A percentile compares a stretch with the other conserved stretches of the same genome.
These are phyloP conservation scores for Teunomyces aglyptinius DNA, from an alignment of 805 yeast genomes.

Conservation along the genomic window DNA sequence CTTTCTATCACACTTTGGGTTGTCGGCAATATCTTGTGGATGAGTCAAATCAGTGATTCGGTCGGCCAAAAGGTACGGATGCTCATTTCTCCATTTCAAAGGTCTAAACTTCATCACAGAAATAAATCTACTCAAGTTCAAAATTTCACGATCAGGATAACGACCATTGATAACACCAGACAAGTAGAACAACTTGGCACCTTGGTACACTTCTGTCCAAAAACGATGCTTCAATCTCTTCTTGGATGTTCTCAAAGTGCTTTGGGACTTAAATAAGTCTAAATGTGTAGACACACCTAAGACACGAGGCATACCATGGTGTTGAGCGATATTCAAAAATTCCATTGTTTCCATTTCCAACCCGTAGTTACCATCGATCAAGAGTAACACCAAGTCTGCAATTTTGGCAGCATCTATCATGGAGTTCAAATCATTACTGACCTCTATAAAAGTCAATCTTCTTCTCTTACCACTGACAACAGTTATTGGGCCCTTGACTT, in stretches of 20 bases:
- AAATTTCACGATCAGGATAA: constrained; percentile 94
- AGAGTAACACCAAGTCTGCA: constrained; percentile 83
- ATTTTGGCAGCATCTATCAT: constrained; percentile 96
- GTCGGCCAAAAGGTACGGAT: constrained; percentile 89
- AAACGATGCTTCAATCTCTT: constrained; percentile 89
- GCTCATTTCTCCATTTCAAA: constrained; percentile 98
- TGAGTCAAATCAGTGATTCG: constrained; percentile 92
- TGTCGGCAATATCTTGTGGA: constrained; percentile 74
- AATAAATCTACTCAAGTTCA: constrained; percentile 87
- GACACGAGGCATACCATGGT: constrained; percentile 98
- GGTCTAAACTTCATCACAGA: constrained; percentile 98
- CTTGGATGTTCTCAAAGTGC: constrained; percentile 87
- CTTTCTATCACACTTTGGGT: constrained; percentile 83
- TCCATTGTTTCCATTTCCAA: constrained; percentile 99
- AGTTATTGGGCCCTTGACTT: constrained; percentile 93
- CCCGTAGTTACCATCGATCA: constrained; percentile 97
- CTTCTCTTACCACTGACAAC: constrained; percentile 94
- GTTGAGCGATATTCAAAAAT: constrained; percentile 91
- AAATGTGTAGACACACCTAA: constrained; percentile 94
- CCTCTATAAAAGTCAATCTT: constrained; percentile 89
- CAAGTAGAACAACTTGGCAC: constrained; percentile 91
- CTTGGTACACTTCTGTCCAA: constrained; percentile 99
- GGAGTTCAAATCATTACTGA: constrained; percentile 86
- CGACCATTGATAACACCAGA: constrained; percentile 97
- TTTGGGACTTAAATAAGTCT: constrained; percentile 86